Conservation (phyloP, 306 rosid species). For the Alnus glutinosa region DNA sequence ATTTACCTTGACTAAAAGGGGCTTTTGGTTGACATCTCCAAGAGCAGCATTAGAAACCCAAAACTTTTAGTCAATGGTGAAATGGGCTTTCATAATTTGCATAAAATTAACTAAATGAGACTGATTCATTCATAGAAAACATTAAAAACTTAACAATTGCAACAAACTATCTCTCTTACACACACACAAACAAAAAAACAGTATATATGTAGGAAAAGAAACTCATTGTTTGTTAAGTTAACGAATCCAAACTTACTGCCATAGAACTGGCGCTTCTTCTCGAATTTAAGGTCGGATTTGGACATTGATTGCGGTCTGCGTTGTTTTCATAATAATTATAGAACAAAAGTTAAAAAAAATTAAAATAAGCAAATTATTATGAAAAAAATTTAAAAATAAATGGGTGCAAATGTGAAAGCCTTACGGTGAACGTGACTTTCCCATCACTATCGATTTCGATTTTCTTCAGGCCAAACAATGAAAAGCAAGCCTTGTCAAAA, state of each 20-base stretch:
- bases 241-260: constrained; percentile 33
- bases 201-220: background rate
- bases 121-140: background rate
- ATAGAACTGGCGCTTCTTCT: constrained; percentile 49
- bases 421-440: constrained; percentile 34
- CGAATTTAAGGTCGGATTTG: constrained; percentile 34
- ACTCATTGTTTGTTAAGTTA: background rate
- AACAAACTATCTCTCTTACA: background rate
- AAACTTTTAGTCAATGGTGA: too few species aligned
- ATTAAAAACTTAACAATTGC: background rate
- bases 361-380: background rate
- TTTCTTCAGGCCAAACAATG: background rate
- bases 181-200: background rate
- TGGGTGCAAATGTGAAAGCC: background rate
- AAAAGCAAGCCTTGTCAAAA: background rate
- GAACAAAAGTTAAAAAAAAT: background rate
- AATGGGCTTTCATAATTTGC: background rate
- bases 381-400: background rate
- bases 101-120: too few species aligned
- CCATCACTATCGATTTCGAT: constrained; percentile 32
- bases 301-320: constrained; percentile 32
- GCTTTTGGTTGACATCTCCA: background rate
- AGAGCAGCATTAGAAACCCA: background rate
- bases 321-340: background rate
- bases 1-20: background rate